A percentile compares a stretch with the other conserved stretches of the same genome.
phyloP scores from a whole-genome alignment of 2,329 filamentous ascomycete species.

The Penicillium sp. region DNA sequence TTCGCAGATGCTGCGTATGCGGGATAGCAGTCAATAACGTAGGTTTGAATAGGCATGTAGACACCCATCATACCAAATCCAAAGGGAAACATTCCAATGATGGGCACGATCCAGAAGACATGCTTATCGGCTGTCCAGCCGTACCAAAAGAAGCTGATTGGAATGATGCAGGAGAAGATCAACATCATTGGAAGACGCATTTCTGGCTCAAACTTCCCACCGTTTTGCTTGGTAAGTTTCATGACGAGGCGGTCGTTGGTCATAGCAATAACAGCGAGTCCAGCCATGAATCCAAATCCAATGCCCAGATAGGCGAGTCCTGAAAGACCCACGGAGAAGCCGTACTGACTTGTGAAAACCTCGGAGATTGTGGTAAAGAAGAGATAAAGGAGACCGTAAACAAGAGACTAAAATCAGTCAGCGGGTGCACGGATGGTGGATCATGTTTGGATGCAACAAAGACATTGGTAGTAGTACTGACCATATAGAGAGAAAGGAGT shows the following conservation, averaged over 20 bases:
- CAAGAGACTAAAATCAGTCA: slow-evolving; percentile 32
- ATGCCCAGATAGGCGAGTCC: slow-evolving; percentile 52
- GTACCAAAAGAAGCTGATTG: slow-evolving; percentile 59
- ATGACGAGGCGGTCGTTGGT: slow-evolving; percentile 32
- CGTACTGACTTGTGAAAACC: slow-evolving; percentile 51
- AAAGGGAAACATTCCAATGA: slow-evolving; percentile 59
- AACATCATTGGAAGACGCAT: slow-evolving; percentile 57
- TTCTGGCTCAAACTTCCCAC: slow-evolving; percentile 47
- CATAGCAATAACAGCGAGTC: slow-evolving; percentile 37
- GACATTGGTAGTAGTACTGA: neutral
- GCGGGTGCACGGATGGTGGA: neutral
- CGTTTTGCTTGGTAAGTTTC: slow-evolving; percentile 33
- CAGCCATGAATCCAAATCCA: slow-evolving; percentile 44
- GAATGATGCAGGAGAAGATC: slow-evolving; percentile 54
- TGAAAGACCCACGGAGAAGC: slow-evolving; percentile 45
- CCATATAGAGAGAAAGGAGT: slow-evolving; percentile 53
- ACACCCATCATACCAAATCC: slow-evolving; percentile 54
- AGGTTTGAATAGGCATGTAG: slow-evolving; percentile 61
- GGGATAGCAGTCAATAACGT: slow-evolving; percentile 60
- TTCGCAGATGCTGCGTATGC: slow-evolving; percentile 52
- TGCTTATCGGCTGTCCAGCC: slow-evolving; percentile 57
- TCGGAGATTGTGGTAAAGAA: slow-evolving; percentile 54
- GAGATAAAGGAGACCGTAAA: slow-evolving; percentile 57
- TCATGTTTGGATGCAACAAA: neutral
- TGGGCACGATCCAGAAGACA: slow-evolving; percentile 60